Base-by-base conservation (phyloP, 495 filamentous ascomycete genomes). In the Aeminium ludgeri region DNA sequence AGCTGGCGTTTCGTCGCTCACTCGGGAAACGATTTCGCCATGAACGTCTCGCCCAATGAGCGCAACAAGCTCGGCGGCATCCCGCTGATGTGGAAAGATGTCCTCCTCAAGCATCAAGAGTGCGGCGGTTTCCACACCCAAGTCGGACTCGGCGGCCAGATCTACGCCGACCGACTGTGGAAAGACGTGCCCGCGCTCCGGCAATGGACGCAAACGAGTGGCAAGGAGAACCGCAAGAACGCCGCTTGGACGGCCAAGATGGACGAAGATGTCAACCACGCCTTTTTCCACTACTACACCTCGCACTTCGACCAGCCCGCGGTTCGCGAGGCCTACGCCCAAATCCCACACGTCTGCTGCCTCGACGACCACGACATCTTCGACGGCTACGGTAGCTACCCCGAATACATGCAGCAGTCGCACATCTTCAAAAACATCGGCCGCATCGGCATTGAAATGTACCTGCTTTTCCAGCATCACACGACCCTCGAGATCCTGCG, bases 341-440 rank as follows among this genome's bases (percentile, higher is more conserved):
- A 96, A 62, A 95, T 97, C 45, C 89, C 89, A 13, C 87, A 95
- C 55, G 64, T 97, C 37, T 69, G 87, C 41, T 81, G 89, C 53
- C 74, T 97, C 25, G 86, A 96, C 56, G 89, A 97, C 58, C 89
- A 96, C 59, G 89, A 97, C 41, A 94, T 97, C 36, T 96, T 97
- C 53, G 89, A 97, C 55, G 89, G 89, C n/a, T 97, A 86, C 43
- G 89, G 89, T 15, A 89, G 82, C 1, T 96, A 96, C 48, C 89
- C 89, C 1, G 86, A 94, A 45, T 92, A 97, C 52, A 95, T 97
- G 87, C 89, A 97, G 56, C 80, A 79, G 53, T 92, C 83, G 1
- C 78, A 91, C 42, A 84, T 95, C 64, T 95, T 97, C 68, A 94
- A 93, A 59, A 94, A 94, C 57, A 93, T 96, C 50, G 89, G 89